These are phyloP conservation scores for Fraxinus excelsior DNA, from an alignment of 257 asterid genomes.

Conservation along the genomic window DNA sequence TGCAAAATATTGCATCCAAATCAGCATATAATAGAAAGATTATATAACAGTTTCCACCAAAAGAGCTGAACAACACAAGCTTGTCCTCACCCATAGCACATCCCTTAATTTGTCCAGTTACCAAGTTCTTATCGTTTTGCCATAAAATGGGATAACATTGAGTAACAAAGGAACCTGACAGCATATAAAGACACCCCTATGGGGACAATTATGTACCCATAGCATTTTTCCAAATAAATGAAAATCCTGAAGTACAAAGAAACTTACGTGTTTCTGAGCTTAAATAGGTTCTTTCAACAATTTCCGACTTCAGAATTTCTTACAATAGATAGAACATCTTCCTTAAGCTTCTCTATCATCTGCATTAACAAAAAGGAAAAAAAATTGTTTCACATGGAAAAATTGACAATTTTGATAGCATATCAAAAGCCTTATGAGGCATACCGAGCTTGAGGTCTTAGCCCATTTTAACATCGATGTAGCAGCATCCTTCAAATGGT, in stretches of 20 bases:
- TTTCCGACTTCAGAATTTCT: slow-evolving; percentile 32
- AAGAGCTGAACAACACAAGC: background rate
- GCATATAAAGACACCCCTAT: no score
- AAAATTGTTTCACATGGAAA: slow-evolving; percentile 1
- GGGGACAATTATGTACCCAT: no score
- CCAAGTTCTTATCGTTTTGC: no score
- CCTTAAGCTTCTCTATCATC: slow-evolving; percentile 59
- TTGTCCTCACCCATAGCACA: no score
- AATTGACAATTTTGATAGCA: slow-evolving; percentile 1
- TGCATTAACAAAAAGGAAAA: slow-evolving; percentile 36
- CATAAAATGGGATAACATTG: no score
- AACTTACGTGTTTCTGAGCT: slow-evolving; percentile 16
- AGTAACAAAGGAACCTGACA: no score
- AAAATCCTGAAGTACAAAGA: slow-evolving; percentile 6
- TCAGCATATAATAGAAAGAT: background rate
- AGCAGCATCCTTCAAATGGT: slow-evolving; percentile 64
- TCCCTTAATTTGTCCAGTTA: no score
- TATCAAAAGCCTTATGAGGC: slow-evolving; percentile 19
- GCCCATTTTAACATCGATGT: slow-evolving; percentile 75
- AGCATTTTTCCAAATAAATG: background rate
- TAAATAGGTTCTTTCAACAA: slow-evolving; percentile 36
- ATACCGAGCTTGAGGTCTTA: slow-evolving; percentile 56
- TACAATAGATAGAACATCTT: slow-evolving; percentile 56
- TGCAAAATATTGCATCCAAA: background rate
- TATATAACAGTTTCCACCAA: background rate